Percentiles rank a stretch among this genome's conserved stretches.
Evolutionary conservation across 805 yeast genomes (phyloP).

Genomic region (Pichia membranifaciens): DNA sequence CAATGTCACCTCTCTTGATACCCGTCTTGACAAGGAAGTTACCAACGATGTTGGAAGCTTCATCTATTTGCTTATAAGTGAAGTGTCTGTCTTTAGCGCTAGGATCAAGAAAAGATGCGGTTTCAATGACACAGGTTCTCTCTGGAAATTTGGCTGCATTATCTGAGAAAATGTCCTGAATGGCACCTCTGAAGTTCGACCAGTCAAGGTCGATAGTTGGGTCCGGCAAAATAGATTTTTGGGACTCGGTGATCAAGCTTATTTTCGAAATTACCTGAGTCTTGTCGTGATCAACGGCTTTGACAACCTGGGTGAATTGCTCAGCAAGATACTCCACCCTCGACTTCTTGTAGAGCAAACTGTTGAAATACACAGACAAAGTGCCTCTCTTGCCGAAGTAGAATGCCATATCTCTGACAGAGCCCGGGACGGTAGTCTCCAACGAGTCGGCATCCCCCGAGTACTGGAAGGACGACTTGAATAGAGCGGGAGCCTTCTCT

Average conservation of each 20-base stretch:
- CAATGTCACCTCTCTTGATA: conserved; percentile 85
- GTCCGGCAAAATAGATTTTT: conserved; percentile 63
- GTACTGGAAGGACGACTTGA: conserved; percentile 54
- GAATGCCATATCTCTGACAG: conserved; percentile 60
- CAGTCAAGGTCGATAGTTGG: conserved; percentile 86
- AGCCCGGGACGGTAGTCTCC: conserved; percentile 44
- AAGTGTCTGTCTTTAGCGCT: conserved; percentile 59
- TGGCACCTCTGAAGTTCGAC: conserved; percentile 89
- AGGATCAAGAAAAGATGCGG: conserved; percentile 61
- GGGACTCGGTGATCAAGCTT: conserved; percentile 64
- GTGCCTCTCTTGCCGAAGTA: conserved; percentile 37
- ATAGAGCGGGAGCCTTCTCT: conserved; percentile 58
- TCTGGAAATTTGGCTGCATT: conserved; percentile 85
- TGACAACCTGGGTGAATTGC: conserved; percentile 57
- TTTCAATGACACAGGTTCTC: conserved; percentile 87
- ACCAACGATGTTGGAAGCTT: conserved; percentile 90
- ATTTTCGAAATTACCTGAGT: conserved; percentile 49
- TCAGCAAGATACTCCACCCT: conserved; percentile 67
- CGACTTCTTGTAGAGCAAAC: conserved; percentile 62
- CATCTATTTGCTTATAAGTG: conserved; percentile 81
- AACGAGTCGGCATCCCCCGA: conserved; percentile 32
- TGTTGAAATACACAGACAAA: conserved; percentile 59
- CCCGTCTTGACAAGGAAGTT: conserved; percentile 80
- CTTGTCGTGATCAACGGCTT: conserved; percentile 33
- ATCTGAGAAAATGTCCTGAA: conserved; percentile 88